Conservation (phyloP, 768 basidiomycete genomes). For the Asterophora lycoperdoides region DNA sequence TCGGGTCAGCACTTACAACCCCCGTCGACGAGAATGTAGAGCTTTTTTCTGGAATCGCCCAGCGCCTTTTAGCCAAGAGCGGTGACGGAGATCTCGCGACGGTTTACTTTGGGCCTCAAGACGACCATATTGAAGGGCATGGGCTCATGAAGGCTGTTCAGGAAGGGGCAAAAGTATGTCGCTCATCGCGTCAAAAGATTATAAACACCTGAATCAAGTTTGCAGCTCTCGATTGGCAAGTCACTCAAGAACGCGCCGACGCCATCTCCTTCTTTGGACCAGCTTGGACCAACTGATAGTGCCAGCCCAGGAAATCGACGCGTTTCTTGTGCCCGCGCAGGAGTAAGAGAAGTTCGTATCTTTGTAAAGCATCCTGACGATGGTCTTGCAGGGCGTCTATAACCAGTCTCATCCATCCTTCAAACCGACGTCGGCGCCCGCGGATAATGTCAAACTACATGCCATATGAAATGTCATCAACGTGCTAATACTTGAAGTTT, state of each 20-base stretch:
- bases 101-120: background rate
- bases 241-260: background rate
- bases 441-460: background rate
- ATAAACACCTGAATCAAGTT: background rate
- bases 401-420: slow-evolving; percentile 27
- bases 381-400: slow-evolving; percentile 23
- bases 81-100: background rate
- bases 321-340: slow-evolving; percentile 9
- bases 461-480: too few relatives aligned
- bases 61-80: slow-evolving; percentile 9
- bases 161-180: slow-evolving; percentile 2
- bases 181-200: background rate
- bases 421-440: background rate
- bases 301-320: background rate
- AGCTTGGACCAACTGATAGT: background rate
- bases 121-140: background rate
- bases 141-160: background rate
- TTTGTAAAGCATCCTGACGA: background rate
- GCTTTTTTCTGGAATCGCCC: slow-evolving; percentile 12
- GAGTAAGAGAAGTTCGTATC: slow-evolving; percentile 15
- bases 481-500: background rate
- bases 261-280: slow-evolving; percentile 1
- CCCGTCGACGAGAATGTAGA: slow-evolving; percentile 34
- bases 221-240: background rate
- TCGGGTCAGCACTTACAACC: slow-evolving; percentile 37